Conservation (phyloP, 2,329 filamentous ascomycete species). For the Aspergillus fijiensis region DNA sequence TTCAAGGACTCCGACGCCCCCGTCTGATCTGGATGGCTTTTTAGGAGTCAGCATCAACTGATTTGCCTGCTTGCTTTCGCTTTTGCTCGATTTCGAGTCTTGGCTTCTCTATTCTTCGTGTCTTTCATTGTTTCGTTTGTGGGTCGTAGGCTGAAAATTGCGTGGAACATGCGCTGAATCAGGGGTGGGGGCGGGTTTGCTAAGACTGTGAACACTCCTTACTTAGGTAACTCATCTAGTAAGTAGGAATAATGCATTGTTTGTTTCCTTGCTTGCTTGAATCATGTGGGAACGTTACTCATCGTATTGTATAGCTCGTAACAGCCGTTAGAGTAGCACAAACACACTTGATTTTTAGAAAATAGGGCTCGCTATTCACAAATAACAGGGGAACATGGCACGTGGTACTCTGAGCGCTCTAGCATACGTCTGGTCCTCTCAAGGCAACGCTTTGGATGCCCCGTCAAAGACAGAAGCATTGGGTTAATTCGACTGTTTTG, state of each 20-base stretch:
- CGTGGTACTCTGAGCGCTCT: no score
- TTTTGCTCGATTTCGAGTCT: not conserved
- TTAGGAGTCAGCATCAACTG: not conserved
- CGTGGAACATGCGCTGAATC: no score
- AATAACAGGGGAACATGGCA: no score
- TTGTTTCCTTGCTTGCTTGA: not conserved
- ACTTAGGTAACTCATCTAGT: not conserved
- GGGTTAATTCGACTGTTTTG: no score
- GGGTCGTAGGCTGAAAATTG: no score
- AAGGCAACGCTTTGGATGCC: no score
- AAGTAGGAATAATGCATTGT: not conserved
- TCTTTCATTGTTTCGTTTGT: not conserved
- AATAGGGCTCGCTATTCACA: no score
- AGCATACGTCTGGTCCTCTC: no score
- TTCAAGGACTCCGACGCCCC: slow-evolving; percentile 17
- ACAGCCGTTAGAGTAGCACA: no score
- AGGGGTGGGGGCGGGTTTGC: no score
- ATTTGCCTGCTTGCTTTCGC: not conserved
- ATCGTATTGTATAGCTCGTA: not conserved
- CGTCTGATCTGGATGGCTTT: not conserved
- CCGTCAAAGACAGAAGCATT: no score
- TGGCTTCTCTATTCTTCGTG: not conserved
- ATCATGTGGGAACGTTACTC: not conserved
- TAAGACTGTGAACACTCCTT: not conserved
- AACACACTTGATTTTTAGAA: no score